phyloP scores from a whole-genome alignment of 208 protist genomes.

The Cochliopodium minus region DNA sequence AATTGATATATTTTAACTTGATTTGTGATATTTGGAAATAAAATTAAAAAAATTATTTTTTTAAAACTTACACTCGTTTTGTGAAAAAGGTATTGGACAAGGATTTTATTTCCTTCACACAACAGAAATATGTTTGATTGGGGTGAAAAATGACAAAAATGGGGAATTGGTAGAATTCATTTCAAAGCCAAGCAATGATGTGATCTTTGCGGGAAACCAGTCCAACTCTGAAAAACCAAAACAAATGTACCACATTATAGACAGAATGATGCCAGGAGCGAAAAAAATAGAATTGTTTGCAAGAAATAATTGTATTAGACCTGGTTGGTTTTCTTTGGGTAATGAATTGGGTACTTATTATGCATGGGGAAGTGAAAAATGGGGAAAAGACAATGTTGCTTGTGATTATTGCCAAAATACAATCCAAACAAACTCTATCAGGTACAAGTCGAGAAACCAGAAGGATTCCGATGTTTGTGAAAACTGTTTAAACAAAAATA shows the following conservation, averaged over 20 bases:
- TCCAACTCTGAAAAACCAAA: constrained; percentile 25
- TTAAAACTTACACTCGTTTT: too few relatives aligned
- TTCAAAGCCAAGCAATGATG: constrained; percentile 21
- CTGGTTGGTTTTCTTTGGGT: constrained; percentile 28
- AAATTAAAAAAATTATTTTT: too few relatives aligned
- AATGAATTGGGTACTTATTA: constrained; percentile 19
- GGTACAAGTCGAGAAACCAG: background rate
- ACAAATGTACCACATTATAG: constrained; percentile 28
- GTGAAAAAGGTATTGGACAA: too few relatives aligned
- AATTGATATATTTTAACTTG: too few relatives aligned
- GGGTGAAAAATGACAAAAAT: constrained; percentile 17
- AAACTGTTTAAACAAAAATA: background rate
- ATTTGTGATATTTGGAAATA: too few relatives aligned
- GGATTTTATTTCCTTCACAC: constrained; percentile 30
- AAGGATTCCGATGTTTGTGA: background rate
- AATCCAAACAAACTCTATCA: background rate
- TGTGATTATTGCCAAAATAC: background rate
- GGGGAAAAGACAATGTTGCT: background rate
- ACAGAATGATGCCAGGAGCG: constrained; percentile 19
- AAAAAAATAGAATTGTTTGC: constrained; percentile 33
- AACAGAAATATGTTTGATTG: constrained; percentile 25
- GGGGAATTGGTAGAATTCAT: constrained; percentile 20
- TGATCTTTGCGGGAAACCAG: constrained; percentile 20
- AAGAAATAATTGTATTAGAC: constrained; percentile 23
- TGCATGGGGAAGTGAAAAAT: background rate